Conservation (phyloP, 192 early-diverging fungal species). For the Podila epicladia region DNA sequence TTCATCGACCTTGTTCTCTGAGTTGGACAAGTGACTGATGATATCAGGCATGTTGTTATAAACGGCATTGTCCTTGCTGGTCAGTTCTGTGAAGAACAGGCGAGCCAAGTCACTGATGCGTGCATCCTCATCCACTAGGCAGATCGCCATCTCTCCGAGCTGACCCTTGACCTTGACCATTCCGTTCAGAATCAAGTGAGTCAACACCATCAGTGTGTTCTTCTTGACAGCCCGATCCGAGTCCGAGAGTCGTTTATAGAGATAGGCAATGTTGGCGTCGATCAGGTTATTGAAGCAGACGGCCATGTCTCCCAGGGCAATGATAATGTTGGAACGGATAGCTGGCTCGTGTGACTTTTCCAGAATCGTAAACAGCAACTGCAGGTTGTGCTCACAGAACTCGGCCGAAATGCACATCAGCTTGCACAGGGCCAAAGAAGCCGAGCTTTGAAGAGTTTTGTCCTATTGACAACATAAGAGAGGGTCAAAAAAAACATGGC, state of each 20-base stretch:
- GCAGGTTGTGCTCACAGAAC: constrained; percentile 94
- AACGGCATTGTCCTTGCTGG: constrained; percentile 96
- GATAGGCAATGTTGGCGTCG: constrained; percentile 94
- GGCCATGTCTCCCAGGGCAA: constrained; percentile 98
- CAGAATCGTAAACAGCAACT: constrained; percentile 89
- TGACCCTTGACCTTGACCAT: constrained; percentile 99
- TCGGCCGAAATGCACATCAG: constrained; percentile 97
- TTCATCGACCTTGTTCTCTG: constrained; percentile 74
- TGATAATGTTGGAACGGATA: constrained; percentile 94
- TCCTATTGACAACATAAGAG: constrained; percentile 57
- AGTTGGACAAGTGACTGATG: constrained; percentile 88
- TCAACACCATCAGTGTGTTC: constrained; percentile 98
- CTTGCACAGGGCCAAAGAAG: constrained; percentile 90
- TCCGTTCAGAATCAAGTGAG: constrained; percentile 97
- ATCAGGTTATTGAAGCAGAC: constrained; percentile 98
- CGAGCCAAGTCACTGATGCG: constrained; percentile 93
- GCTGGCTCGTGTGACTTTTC: constrained; percentile 84
- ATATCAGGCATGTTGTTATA: constrained; percentile 99
- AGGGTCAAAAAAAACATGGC: neutral
- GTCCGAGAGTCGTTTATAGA: constrained; percentile 94
- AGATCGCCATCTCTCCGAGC: constrained; percentile 98
- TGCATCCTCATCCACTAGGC: constrained; percentile 86
- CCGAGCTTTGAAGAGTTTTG: constrained; percentile 87
- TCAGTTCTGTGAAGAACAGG: constrained; percentile 96
- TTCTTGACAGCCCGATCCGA: constrained; percentile 86